A percentile compares a stretch with the other conserved stretches of the same genome.
phyloP scores from a whole-genome alignment of 2,329 filamentous ascomycete species.

The Sporothrix phasma region DNA sequence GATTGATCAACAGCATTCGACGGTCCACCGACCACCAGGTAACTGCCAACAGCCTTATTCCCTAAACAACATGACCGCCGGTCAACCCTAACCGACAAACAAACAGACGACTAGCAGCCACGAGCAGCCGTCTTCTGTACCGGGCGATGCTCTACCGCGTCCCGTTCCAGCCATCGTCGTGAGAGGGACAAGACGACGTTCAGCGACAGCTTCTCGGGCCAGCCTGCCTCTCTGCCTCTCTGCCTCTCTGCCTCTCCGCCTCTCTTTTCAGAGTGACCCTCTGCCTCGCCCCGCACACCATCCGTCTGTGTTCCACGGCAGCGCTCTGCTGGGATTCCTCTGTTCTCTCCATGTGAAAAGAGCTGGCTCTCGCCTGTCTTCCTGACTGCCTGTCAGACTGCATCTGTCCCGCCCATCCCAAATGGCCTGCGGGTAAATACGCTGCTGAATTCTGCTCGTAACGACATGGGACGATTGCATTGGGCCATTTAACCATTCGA shows the following conservation, averaged over 20 bases:
- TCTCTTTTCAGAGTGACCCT: too few relatives aligned
- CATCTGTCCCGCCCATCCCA: background rate
- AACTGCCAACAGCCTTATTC: background rate
- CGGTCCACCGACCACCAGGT: background rate
- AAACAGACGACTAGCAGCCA: too few relatives aligned
- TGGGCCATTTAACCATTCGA: background rate
- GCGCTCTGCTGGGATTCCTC: background rate
- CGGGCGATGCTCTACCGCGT: slow-evolving; percentile 11
- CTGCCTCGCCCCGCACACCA: background rate
- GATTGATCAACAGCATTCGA: background rate
- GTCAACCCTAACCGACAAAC: background rate
- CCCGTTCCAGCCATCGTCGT: slow-evolving; percentile 8
- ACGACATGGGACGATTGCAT: background rate
- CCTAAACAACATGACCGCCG: background rate
- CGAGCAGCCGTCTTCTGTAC: background rate
- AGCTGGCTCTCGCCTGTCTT: background rate
- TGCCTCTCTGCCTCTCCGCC: background rate
- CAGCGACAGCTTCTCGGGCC: background rate
- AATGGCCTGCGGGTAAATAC: slow-evolving; percentile 10
- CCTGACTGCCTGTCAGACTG: background rate
- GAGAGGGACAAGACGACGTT: background rate
- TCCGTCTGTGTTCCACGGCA: slow-evolving; percentile 9
- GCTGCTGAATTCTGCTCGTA: slow-evolving; percentile 4
- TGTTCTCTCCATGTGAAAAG: background rate
- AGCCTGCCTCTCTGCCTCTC: background rate